Conservation (phyloP, 2,329 filamentous ascomycete species). For the Nannizzia gypsea region DNA sequence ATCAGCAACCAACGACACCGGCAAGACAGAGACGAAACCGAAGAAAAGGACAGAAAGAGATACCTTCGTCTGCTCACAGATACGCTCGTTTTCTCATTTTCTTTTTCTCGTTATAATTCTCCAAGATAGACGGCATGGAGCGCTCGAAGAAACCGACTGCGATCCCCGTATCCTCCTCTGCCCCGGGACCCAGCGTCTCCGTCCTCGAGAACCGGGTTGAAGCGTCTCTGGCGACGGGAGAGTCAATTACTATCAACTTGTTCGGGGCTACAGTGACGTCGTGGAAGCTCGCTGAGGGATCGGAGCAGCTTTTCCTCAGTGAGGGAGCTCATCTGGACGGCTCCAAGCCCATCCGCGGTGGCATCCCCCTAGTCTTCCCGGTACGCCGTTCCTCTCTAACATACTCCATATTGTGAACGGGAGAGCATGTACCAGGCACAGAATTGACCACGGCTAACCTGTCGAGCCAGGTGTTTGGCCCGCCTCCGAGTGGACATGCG, state of each 20-base stretch:
- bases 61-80: too few species aligned
- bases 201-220: conserved; percentile 62
- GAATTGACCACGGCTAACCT: not conserved
- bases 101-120: too few species aligned
- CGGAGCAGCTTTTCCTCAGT: conserved; percentile 80
- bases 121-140: conserved; percentile 54
- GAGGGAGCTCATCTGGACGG: conserved; percentile 72
- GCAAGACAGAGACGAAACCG: not conserved
- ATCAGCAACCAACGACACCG: not conserved
- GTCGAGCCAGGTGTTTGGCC: conserved; percentile 62
- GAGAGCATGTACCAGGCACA: not conserved
- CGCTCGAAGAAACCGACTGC: conserved; percentile 72
- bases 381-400: conserved; percentile 43
- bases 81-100: not conserved
- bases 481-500: conserved; percentile 61
- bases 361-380: conserved; percentile 85
- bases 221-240: conserved; percentile 74
- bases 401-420: not conserved
- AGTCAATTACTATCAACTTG: conserved; percentile 75
- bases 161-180: conserved; percentile 59
- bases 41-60: not conserved
- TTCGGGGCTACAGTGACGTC: conserved; percentile 84
- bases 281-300: conserved; percentile 72
- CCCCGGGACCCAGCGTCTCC: conserved; percentile 65
- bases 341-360: conserved; percentile 77